Conservation (phyloP, 441 rosid species). For the Pelargonium myrrhifolium region DNA sequence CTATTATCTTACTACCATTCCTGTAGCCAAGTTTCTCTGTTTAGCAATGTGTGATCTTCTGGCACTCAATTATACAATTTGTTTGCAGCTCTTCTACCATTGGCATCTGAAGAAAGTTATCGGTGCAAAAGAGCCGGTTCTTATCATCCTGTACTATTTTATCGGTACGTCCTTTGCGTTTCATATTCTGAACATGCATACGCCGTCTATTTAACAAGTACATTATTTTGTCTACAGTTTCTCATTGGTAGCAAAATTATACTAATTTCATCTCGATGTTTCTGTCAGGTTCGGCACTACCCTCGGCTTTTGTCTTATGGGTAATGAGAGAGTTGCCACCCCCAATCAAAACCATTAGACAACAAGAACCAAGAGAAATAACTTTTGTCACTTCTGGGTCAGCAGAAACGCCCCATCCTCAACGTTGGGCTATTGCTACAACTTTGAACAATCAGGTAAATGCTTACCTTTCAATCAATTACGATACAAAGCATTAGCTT, state of each 20-base stretch:
- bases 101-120: constrained; percentile 36
- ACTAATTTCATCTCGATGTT: constrained; percentile 5
- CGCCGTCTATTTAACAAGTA: neutral
- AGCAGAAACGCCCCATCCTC: constrained; percentile 18
- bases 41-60: constrained; percentile 5
- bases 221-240: neutral
- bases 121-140: constrained; percentile 32
- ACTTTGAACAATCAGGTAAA: constrained; percentile 36
- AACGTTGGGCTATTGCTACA: constrained; percentile 30
- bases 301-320: constrained; percentile 46
- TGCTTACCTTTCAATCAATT: neutral
- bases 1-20: neutral
- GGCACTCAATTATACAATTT: constrained; percentile 15
- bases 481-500: neutral
- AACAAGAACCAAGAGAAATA: constrained; percentile 28
- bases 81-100: constrained; percentile 43
- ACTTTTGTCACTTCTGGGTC: constrained; percentile 32
- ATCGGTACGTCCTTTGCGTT: constrained; percentile 28
- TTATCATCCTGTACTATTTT: constrained; percentile 42
- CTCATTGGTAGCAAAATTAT: neutral
- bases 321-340: constrained; percentile 46
- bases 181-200: neutral
- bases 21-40: neutral
- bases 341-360: constrained; percentile 26
- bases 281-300: constrained; percentile 39